These are phyloP conservation scores for rapeseed (Brassica napus) DNA, from an alignment of 345 rosid genomes.

Conservation along the genomic window DNA sequence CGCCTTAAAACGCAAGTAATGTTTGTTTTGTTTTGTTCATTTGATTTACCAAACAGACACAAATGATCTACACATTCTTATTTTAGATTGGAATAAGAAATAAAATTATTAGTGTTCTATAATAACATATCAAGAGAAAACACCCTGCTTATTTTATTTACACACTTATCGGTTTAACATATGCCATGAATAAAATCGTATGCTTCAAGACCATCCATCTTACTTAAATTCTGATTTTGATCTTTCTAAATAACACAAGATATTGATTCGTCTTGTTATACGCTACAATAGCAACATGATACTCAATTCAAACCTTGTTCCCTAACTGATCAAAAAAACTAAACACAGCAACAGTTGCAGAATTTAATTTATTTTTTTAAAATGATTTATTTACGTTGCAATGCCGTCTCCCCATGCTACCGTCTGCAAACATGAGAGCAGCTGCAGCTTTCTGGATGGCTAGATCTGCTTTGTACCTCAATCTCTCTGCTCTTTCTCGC, in stretches of 20 bases:
- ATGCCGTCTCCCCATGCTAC: not conserved
- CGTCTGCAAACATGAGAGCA: conserved; percentile 81
- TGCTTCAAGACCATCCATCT: not conserved
- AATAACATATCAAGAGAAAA: no score
- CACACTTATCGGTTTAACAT: no score
- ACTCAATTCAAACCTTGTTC: not conserved
- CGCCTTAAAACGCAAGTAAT: not conserved
- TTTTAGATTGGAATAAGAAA: no score
- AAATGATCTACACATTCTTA: no score
- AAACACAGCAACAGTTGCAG: not conserved
- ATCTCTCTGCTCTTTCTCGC: conserved; percentile 77
- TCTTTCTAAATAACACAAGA: not conserved
- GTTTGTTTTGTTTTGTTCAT: not conserved
- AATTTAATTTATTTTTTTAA: not conserved
- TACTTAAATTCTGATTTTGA: not conserved
- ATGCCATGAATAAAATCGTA: not conserved
- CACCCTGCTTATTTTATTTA: no score
- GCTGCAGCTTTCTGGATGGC: conserved; percentile 89
- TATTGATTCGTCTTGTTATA: not conserved
- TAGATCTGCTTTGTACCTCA: conserved; percentile 77
- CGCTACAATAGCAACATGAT: not conserved
- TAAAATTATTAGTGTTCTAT: no score
- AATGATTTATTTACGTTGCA: not conserved
- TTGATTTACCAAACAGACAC: no score
- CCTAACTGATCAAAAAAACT: not conserved